Conservation (phyloP, 2,329 filamentous ascomycete genomes). For the Anisogramma anomala region DNA sequence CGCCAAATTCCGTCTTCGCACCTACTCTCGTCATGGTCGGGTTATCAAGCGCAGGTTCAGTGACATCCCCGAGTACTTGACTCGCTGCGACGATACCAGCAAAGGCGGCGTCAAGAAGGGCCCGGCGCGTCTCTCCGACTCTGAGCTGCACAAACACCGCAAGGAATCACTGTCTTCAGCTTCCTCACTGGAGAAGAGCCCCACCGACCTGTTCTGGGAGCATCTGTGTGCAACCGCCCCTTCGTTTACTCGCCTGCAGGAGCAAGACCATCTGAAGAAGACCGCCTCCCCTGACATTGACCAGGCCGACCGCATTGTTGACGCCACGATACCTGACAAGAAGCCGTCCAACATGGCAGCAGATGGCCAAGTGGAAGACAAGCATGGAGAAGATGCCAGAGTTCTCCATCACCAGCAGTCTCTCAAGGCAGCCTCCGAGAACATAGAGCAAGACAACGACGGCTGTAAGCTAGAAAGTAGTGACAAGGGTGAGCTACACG, state of each 20-base stretch:
- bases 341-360: not conserved
- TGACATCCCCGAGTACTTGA: not conserved
- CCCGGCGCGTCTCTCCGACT: not conserved
- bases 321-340: not conserved
- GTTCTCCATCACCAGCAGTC: not conserved
- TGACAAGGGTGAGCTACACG: not conserved
- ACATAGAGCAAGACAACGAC: not conserved
- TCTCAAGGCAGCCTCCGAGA: not conserved
- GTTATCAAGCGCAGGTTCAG: slow-evolving; percentile 3
- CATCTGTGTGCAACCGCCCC: slow-evolving; percentile 6
- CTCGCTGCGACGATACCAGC: not conserved
- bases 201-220: slow-evolving; percentile 9
- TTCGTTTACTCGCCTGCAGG: not conserved
- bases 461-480: not conserved
- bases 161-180: not conserved
- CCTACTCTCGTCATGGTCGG: slow-evolving; percentile 10
- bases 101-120: not conserved
- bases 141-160: not conserved
- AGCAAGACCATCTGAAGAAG: not conserved
- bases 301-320: not conserved
- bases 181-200: not conserved
- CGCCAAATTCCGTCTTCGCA: slow-evolving; percentile 1
- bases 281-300: not conserved
- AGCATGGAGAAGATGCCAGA: not conserved
- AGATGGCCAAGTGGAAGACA: not conserved